Evolutionary conservation across 768 basidiomycete genomes (phyloP), one percentile per base, ranked within the genome.

Genomic region (Suillus occidentalis): DNA sequence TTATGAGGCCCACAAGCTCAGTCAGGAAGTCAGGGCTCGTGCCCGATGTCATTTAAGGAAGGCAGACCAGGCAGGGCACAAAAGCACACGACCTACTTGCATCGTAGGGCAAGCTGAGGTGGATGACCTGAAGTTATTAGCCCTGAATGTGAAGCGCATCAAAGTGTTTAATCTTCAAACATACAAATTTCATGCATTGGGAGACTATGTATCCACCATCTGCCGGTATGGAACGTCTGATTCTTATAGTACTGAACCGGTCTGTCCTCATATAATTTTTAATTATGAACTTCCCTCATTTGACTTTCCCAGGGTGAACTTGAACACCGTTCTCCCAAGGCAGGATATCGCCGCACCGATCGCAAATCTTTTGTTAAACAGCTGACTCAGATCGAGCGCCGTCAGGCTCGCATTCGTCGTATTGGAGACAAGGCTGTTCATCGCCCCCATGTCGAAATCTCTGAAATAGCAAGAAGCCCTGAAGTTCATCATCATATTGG

Each of bases 161-260:
- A 45, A 45, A 7, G 20, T 10, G 0, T 63, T 73, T 28, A 75
- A 71, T 50, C 53, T 73, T 7, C 63, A 63, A 13, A 75, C 71
- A 0, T 73, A 73, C 65, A 75, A 72, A 53, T 65, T 65, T 22
- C 73, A 75, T 52, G 64, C 68, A 1, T 42, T 72, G 22, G 69
- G 69, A 5, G 73, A 75, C 45, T 69, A 70, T 31, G 60, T 49
- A 1, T 25, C 25, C 1, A 70, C 68, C 0, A 73, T 75, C 25
- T 34, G 22, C 1, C 31, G 37, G 6, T 72, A 68, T 66, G 78
- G 81, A 0, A 76, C 78, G 6, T 75, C 74, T 4, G 78, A 81
- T 59, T 67, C 63, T 3, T 81, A 76, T 64, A 74, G 77, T 0
- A 81, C 78, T 1, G 72, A 78, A 55, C 42, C 36, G 2, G 47